Conservation (phyloP, 306 rosid genomes). For the Medicago lupulina region DNA sequence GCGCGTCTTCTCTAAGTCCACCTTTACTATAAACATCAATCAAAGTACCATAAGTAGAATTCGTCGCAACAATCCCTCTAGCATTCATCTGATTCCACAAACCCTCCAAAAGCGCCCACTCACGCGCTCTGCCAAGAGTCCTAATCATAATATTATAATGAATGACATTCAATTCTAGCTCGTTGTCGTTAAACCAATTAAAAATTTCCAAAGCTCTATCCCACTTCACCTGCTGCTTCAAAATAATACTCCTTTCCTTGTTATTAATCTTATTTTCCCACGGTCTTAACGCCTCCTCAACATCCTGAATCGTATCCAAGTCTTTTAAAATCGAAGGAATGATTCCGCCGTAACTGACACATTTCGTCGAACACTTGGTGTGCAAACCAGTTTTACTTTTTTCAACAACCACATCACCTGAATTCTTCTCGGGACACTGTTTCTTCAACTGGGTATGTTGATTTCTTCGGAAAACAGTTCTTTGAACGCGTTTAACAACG, state of each 20-base stretch:
- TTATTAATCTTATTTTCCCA: slow-evolving; percentile 73
- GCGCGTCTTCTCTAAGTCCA: slow-evolving; percentile 73
- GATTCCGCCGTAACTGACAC: slow-evolving; percentile 72
- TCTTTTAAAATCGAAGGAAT: slow-evolving; percentile 75
- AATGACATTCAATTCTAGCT: slow-evolving; percentile 81
- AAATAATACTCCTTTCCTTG: slow-evolving; percentile 89
- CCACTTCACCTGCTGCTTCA: slow-evolving; percentile 88
- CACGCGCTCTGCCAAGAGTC: slow-evolving; percentile 68
- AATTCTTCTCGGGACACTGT: slow-evolving; percentile 42
- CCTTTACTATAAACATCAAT: slow-evolving; percentile 89
- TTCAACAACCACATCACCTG: slow-evolving; percentile 36
- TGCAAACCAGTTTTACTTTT: slow-evolving; percentile 48
- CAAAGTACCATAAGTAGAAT: slow-evolving; percentile 92
- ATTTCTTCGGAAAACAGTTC: background rate
- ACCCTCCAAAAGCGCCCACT: slow-evolving; percentile 66
- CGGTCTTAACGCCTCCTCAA: slow-evolving; percentile 74
- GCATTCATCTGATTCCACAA: slow-evolving; percentile 84
- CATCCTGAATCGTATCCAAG: slow-evolving; percentile 57
- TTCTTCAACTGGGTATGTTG: slow-evolving; percentile 46
- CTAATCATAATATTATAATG: slow-evolving; percentile 83
- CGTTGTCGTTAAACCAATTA: slow-evolving; percentile 71
- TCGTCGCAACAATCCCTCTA: slow-evolving; percentile 70
- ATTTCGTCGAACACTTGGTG: slow-evolving; percentile 77
- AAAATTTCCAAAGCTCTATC: slow-evolving; percentile 83
- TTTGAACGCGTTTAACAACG: slow-evolving; percentile 28